Conservation (phyloP, 1,139 yeast species). For the Candida glucosophila region DNA sequence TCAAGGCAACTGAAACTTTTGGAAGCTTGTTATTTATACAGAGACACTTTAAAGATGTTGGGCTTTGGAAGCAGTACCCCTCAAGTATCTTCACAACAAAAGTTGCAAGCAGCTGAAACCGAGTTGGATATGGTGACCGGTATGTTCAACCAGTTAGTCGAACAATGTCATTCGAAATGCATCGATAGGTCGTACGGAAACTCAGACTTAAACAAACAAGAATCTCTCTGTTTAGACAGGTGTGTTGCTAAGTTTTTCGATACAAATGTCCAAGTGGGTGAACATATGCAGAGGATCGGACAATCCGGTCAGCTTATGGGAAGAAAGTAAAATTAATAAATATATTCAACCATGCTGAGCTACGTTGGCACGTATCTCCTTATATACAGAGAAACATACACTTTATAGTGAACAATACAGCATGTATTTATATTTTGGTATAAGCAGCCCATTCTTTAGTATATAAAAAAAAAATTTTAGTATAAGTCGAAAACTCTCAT, state of each 20-base stretch:
- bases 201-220: constrained; percentile 75
- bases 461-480: not conserved
- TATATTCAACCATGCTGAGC: too few relatives aligned
- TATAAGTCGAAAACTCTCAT: constrained; percentile 46
- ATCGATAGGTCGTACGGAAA: constrained; percentile 59
- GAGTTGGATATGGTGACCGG: constrained; percentile 96
- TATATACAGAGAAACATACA: too few relatives aligned
- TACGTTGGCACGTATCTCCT: too few relatives aligned
- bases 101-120: constrained; percentile 71
- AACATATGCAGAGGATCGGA: constrained; percentile 73
- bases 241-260: constrained; percentile 97
- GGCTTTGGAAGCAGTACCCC: constrained; percentile 84
- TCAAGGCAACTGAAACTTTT: too few relatives aligned
- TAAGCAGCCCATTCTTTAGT: not conserved
- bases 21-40: too few relatives aligned
- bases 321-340: constrained; percentile 20
- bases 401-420: not conserved
- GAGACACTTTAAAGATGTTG: constrained; percentile 29
- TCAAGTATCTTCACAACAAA: constrained; percentile 65
- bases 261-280: constrained; percentile 94
- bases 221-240: constrained; percentile 89
- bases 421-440: constrained; percentile 1
- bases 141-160: constrained; percentile 83
- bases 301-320: constrained; percentile 47
- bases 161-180: constrained; percentile 87